Evolutionary conservation across 2,329 filamentous ascomycete species (phyloP).

Genomic region (Furcasterigmium furcatum): DNA sequence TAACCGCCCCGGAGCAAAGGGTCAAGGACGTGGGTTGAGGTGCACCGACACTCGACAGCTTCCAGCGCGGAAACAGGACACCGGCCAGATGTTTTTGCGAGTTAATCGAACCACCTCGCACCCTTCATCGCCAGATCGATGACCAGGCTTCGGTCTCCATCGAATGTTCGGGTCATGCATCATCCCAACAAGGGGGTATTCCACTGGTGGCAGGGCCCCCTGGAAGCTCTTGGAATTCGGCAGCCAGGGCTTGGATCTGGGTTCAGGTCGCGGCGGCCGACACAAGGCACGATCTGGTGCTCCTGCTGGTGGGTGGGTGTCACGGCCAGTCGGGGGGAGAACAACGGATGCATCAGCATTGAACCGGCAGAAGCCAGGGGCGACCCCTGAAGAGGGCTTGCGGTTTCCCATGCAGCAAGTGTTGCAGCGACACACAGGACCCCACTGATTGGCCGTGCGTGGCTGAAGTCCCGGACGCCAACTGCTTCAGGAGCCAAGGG

Average conservation of each 20-base stretch:
- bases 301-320: too few species aligned
- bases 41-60: too few species aligned
- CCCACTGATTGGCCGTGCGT: slow-evolving; percentile 31
- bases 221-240: background rate
- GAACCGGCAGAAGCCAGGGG: background rate
- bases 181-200: background rate
- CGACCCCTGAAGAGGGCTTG: slow-evolving; percentile 18
- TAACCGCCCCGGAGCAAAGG: too few species aligned
- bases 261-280: background rate
- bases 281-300: slow-evolving; percentile 1
- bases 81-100: slow-evolving; percentile 15
- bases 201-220: too few species aligned
- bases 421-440: slow-evolving; percentile 29
- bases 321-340: slow-evolving; percentile 1
- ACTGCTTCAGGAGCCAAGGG: slow-evolving; percentile 26
- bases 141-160: slow-evolving; percentile 13
- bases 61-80: too few species aligned
- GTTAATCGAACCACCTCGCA: slow-evolving; percentile 20
- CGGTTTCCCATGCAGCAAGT: slow-evolving; percentile 34
- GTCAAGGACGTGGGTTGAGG: too few species aligned
- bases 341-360: background rate
- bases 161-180: slow-evolving; percentile 17
- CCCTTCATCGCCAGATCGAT: slow-evolving; percentile 17
- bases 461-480: slow-evolving; percentile 7
- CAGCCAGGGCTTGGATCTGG: background rate